phyloP scores from a whole-genome alignment of 441 rosid genomes.

The Erysimum pusillum region DNA sequence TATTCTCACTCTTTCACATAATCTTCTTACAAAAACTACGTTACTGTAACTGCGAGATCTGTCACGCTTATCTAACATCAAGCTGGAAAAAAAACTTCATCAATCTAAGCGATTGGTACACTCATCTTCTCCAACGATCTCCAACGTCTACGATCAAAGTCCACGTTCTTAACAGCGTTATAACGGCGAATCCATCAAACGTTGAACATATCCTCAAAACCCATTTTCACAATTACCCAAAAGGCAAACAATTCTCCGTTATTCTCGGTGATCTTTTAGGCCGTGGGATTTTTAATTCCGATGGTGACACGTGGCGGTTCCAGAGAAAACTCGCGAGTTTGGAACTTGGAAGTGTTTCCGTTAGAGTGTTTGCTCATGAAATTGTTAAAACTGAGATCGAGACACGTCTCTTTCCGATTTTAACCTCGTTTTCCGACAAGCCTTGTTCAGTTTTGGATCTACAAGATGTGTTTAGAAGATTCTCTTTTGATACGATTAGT shows the following conservation, averaged over 20 bases:
- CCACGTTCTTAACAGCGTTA: slow-evolving; percentile 62
- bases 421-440: slow-evolving; percentile 25
- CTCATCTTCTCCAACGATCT: slow-evolving; percentile 68
- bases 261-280: slow-evolving; percentile 75
- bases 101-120: slow-evolving; percentile 75
- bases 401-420: slow-evolving; percentile 53
- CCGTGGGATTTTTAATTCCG: slow-evolving; percentile 69
- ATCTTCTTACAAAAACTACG: slow-evolving; percentile 49
- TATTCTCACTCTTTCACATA: slow-evolving; percentile 48
- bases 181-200: slow-evolving; percentile 71
- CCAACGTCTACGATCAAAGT: slow-evolving; percentile 67
- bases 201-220: slow-evolving; percentile 83
- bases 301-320: slow-evolving; percentile 72
- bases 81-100: slow-evolving; percentile 65
- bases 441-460: slow-evolving; percentile 50
- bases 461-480: slow-evolving; percentile 64
- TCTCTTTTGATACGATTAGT: slow-evolving; percentile 57
- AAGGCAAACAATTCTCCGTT: slow-evolving; percentile 81
- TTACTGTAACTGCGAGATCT: slow-evolving; percentile 64
- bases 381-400: slow-evolving; percentile 53
- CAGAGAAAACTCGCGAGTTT: slow-evolving; percentile 65
- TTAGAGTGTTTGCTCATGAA: slow-evolving; percentile 59
- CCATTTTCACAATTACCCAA: slow-evolving; percentile 80
- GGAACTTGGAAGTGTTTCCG: slow-evolving; percentile 62
- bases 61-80: slow-evolving; percentile 58